phyloP scores from a whole-genome alignment of 148 eudicot genomes.

The Tetragonia tetragonoides region DNA sequence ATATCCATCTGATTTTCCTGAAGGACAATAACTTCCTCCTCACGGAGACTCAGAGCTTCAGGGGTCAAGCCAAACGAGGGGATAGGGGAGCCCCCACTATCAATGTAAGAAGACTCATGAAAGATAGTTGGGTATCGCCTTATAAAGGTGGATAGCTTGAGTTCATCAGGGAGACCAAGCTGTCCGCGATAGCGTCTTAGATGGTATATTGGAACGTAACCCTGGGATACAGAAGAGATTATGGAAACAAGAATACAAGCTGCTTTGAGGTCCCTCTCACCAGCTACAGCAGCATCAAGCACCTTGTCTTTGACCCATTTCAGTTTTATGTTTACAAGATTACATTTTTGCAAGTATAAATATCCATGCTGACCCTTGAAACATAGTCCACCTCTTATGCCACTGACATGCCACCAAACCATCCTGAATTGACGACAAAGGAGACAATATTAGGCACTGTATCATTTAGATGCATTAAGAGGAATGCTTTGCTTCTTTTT shows the following conservation, averaged over 20 bases:
- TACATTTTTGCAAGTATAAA: slow-evolving; percentile 44
- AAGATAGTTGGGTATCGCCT: slow-evolving; percentile 82
- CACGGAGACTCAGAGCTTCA: slow-evolving; percentile 44
- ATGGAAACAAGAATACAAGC: slow-evolving; percentile 54
- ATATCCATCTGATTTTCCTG: slow-evolving; percentile 44
- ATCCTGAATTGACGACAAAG: slow-evolving; percentile 18
- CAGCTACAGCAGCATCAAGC: slow-evolving; percentile 64
- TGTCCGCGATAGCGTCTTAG: slow-evolving; percentile 56
- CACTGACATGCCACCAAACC: slow-evolving; percentile 35
- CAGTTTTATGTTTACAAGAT: slow-evolving; percentile 73
- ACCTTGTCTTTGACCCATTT: slow-evolving; percentile 81
- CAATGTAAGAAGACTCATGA: slow-evolving; percentile 51
- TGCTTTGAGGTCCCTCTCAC: slow-evolving; percentile 62
- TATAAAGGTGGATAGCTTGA: slow-evolving; percentile 62
- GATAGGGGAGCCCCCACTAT: slow-evolving; percentile 76
- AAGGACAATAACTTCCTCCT: slow-evolving; percentile 37
- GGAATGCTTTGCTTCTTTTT: too few species aligned
- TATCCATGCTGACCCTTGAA: slow-evolving; percentile 29
- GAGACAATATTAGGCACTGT: not conserved
- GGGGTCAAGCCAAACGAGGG: slow-evolving; percentile 65
- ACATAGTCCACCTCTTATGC: slow-evolving; percentile 10
- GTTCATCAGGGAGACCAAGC: slow-evolving; percentile 59
- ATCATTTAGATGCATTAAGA: slow-evolving; percentile 5
- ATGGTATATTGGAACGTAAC: slow-evolving; percentile 54
- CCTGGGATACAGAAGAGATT: slow-evolving; percentile 43